Percentiles rank a stretch among this genome's conserved stretches.
These are phyloP conservation scores for Penicillium angulare DNA, from an alignment of 495 filamentous ascomycete species.

Conservation along the genomic window DNA sequence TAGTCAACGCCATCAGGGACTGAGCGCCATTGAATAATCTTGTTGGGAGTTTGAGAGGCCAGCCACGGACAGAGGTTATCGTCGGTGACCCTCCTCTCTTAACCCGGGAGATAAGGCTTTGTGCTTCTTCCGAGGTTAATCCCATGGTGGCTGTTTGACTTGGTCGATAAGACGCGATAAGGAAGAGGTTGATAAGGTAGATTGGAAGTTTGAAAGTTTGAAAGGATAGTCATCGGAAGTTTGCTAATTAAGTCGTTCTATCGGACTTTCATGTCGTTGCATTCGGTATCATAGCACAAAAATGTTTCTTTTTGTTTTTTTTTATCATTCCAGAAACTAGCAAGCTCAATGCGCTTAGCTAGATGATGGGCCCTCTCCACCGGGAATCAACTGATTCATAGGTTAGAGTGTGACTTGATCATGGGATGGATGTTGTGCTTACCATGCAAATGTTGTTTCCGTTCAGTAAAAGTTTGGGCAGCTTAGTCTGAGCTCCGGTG, in stretches of 20 bases:
- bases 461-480: conserved; percentile 93
- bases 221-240: too few species aligned
- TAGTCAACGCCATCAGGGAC: too few species aligned
- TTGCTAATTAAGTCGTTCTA: not conserved
- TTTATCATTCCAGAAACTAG: conserved; percentile 17
- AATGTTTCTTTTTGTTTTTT: conserved; percentile 13
- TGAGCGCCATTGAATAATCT: too few species aligned
- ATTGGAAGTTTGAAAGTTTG: too few species aligned
- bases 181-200: not conserved
- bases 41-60: too few species aligned
- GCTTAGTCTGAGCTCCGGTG: conserved; percentile 77
- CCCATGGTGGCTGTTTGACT: too few species aligned
- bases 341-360: conserved; percentile 27
- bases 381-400: conserved; percentile 70
- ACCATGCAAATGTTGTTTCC: conserved; percentile 99
- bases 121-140: too few species aligned
- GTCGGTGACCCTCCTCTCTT: too few species aligned
- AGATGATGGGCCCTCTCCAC: conserved; percentile 70
- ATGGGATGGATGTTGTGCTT: conserved; percentile 13
- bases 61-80: too few species aligned
- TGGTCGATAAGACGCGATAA: not conserved
- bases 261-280: conserved; percentile 5
- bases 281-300: conserved; percentile 37
- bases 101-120: not conserved
- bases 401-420: conserved; percentile 5